These are phyloP conservation scores for Phoma herbarum DNA, from an alignment of 2,329 filamentous ascomycete species.

Conservation along the genomic window DNA sequence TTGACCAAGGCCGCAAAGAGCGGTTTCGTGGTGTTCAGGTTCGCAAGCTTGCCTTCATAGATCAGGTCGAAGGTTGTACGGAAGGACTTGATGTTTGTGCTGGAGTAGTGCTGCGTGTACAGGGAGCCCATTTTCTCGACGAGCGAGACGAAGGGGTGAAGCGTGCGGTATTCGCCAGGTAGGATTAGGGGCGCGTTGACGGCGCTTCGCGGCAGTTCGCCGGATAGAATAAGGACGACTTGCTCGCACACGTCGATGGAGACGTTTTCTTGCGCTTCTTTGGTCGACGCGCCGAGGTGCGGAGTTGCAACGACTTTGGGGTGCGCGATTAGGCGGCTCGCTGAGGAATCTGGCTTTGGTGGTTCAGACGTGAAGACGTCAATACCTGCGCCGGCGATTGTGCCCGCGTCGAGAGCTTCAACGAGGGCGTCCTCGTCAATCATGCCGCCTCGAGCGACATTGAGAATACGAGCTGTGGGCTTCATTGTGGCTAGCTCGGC, in stretches of 20 bases:
- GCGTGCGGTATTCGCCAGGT: constrained; percentile 79
- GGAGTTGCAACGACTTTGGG: constrained; percentile 79
- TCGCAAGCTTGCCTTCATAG: constrained; percentile 78
- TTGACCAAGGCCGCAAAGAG: constrained; percentile 82
- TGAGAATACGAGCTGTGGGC: constrained; percentile 74
- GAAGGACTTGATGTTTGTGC: constrained; percentile 54
- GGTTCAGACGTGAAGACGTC: constrained; percentile 84
- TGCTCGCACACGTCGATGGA: constrained; percentile 84
- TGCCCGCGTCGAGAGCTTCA: constrained; percentile 72
- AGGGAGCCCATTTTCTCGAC: constrained; percentile 81
- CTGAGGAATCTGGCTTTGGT: constrained; percentile 65
- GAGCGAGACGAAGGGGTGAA: constrained; percentile 78
- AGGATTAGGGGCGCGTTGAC: constrained; percentile 85
- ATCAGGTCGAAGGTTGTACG: constrained; percentile 77
- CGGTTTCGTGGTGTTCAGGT: constrained; percentile 77
- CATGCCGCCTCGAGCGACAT: constrained; percentile 81
- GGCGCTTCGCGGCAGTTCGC: constrained; percentile 76
- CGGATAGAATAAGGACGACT: constrained; percentile 75
- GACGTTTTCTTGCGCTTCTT: constrained; percentile 86
- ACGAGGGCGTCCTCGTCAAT: constrained; percentile 80
- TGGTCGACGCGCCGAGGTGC: constrained; percentile 80
- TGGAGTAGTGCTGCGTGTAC: constrained; percentile 78
- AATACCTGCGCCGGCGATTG: constrained; percentile 78
- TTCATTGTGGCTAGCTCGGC: constrained; percentile 76
- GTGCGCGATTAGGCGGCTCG: constrained; percentile 71